Evolutionary conservation across 345 rosid genomes (phyloP).

Genomic region (Brassica napus): Da-Ae NC_063450.1:43633001-43633500

Average conservation of each 20-base stretch:
- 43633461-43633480: neutral
- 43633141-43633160: slow-evolving; percentile 99
- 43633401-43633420: too few species aligned
- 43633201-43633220: slow-evolving; percentile 48
- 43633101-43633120: slow-evolving; percentile 89
- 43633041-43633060: slow-evolving; percentile 64
- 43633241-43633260: slow-evolving; percentile 55
- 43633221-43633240: slow-evolving; percentile 44
- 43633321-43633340: slow-evolving; percentile 1
- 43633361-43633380: neutral
- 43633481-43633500: neutral
- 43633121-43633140: slow-evolving; percentile 93
- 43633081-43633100: slow-evolving; percentile 92
- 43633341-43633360: neutral
- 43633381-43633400: neutral
- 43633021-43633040: slow-evolving; percentile 33
- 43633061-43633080: slow-evolving; percentile 88
- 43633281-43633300: slow-evolving; percentile 97
- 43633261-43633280: slow-evolving; percentile 60
- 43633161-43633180: slow-evolving; percentile 92
- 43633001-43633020: slow-evolving; percentile 47
- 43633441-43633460: too few species aligned
- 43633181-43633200: slow-evolving; percentile 70
- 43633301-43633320: slow-evolving; percentile 86
- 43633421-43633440: too few species aligned